Evolutionary conservation across 2,329 filamentous ascomycete species (phyloP), one percentile per base, ranked within the genome.

Genomic region (Clarireedia hainanense): DNA sequence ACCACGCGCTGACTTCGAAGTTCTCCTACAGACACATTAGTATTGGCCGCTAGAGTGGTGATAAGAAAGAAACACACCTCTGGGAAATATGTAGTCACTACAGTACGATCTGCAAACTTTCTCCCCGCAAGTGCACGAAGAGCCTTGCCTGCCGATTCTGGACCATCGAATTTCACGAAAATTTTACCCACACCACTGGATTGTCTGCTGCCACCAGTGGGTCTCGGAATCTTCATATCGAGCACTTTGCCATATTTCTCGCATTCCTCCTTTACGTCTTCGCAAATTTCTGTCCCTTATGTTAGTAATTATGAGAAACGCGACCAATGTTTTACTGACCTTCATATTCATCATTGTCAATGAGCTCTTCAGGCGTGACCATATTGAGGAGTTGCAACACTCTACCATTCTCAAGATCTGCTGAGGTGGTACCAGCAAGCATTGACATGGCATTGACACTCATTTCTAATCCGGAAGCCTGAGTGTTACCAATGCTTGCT

Each of bases 401-500:
- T 55, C 89, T 83, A 62, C 88, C 88, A 58, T 86, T 84, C 64
- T 95, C 91, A 36, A 88, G 77, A 58, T 91, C 88, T 55, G 80
- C 80, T 39, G 88, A 87, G 3, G 85, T 89, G 20, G 94, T 95
- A 57, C 92, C 91, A 39, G 94, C 94, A 65, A 99, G 88, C 81
- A 96, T 91, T 50, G 91, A 95, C 85, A 99, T 97, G 60, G 94
- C 94, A 64, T 94, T 95, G 60, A 99, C 92, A 55, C 92, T 90
- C 80, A 96, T 95, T 68, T 99, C 94, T 42, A 95, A 81, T 60
- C 91, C 91, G 47, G 89, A 80, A 23, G 91, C 91, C 71, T 99
- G 94, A n/a, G 91, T 92, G 59, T 90, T 86, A 64, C 94, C 94
- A 62, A 96, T 88, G 71, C 91, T 95, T 30, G 94, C 95, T 68